Conservation (phyloP, 306 rosid species). For the Delonix regia region DNA sequence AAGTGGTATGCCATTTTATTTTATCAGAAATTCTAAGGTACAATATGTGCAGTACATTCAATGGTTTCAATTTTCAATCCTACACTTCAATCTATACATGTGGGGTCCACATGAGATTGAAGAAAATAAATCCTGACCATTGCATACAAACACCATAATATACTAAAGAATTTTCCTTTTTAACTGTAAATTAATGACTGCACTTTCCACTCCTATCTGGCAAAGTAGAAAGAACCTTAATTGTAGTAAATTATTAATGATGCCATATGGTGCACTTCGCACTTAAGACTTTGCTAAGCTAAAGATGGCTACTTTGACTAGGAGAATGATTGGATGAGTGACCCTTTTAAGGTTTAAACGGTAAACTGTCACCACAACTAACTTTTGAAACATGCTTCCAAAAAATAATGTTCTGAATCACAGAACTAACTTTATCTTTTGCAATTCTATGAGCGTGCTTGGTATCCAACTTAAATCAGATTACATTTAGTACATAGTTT, state of each 20-base stretch:
- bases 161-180: not conserved
- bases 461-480: constrained; percentile 26
- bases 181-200: not conserved
- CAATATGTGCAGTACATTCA: too few relatives aligned
- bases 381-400: constrained; percentile 55
- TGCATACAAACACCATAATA: not conserved
- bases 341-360: constrained; percentile 39
- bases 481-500: not conserved
- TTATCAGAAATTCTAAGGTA: not conserved
- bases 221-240: constrained; percentile 30
- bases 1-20: constrained; percentile 56
- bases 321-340: constrained; percentile 37
- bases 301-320: constrained; percentile 33
- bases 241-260: constrained; percentile 31
- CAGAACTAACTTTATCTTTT: constrained; percentile 44
- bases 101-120: too few relatives aligned
- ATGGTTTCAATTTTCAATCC: too few relatives aligned
- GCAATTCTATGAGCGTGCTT: constrained; percentile 16
- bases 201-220: constrained; percentile 35
- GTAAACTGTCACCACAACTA: constrained; percentile 59
- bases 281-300: constrained; percentile 36
- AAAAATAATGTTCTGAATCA: constrained; percentile 12
- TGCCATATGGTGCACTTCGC: constrained; percentile 45
- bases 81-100: too few relatives aligned
- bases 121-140: too few relatives aligned